Evolutionary conservation across 176 grass and related monocot genomes (phyloP).

Genomic region (Pontederia crassipes): DNA sequence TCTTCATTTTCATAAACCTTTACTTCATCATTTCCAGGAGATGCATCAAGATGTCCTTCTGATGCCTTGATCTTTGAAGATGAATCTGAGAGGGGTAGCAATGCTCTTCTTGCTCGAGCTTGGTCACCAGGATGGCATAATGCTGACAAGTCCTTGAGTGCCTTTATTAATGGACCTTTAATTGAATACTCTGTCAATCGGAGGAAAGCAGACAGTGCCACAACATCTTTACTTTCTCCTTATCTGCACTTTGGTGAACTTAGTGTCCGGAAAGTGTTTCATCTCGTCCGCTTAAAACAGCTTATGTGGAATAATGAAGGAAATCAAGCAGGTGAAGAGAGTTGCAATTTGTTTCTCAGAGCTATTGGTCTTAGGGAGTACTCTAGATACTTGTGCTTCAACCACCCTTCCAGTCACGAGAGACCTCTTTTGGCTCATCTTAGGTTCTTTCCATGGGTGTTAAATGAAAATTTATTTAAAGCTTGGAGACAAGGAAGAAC

Average conservation of each 20-base stretch:
- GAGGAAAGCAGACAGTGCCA: conserved; percentile 79
- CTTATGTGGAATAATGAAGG: conserved; percentile 83
- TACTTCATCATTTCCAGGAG: conserved; percentile 26
- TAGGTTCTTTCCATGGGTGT: conserved; percentile 83
- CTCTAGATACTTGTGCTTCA: conserved; percentile 83
- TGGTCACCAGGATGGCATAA: conserved; percentile 97
- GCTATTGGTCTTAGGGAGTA: conserved; percentile 89
- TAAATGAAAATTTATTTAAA: conserved; percentile 71
- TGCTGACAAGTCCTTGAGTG: conserved; percentile 43
- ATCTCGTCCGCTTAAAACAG: conserved; percentile 87
- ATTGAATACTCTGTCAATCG: conserved; percentile 72
- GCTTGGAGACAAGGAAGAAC: conserved; percentile 89
- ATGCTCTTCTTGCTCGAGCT: conserved; percentile 81
- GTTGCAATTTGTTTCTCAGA: conserved; percentile 70
- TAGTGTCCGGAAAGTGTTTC: conserved; percentile 95
- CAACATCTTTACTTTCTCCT: conserved; percentile 79
- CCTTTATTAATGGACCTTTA: conserved; percentile 73
- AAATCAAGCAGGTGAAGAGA: conserved; percentile 62
- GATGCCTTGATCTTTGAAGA: conserved; percentile 75
- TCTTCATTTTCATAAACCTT: background rate
- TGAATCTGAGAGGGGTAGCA: conserved; percentile 79
- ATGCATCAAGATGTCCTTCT: conserved; percentile 55
- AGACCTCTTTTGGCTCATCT: conserved; percentile 72
- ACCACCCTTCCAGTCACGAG: conserved; percentile 84
- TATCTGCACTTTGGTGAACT: conserved; percentile 87